phyloP scores from a whole-genome alignment of 352 stramenopile genomes.

The Phytophthora tentaculata region DNA sequence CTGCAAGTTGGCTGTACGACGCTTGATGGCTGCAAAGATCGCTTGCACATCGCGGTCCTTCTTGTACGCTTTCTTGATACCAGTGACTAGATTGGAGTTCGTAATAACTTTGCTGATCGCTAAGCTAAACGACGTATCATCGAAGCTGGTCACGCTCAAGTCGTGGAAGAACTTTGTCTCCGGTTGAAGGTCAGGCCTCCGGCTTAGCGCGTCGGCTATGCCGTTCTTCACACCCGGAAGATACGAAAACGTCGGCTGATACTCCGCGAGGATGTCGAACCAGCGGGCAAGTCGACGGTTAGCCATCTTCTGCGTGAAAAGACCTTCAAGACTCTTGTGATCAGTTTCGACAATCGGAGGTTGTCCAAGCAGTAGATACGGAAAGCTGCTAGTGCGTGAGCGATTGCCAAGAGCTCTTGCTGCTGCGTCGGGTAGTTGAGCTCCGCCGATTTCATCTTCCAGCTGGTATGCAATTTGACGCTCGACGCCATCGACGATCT shows the following conservation, averaged over 20 bases:
- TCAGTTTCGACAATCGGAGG: conserved; percentile 12
- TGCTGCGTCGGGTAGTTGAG: conserved; percentile 19
- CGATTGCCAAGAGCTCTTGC: conserved; percentile 12
- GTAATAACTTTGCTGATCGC: not conserved
- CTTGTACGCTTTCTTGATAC: not conserved
- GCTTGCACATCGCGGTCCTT: not conserved
- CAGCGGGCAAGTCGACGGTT: conserved; percentile 9
- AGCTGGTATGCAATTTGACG: not conserved
- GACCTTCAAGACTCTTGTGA: conserved; percentile 17
- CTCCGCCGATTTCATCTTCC: conserved; percentile 28
- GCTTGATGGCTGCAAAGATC: not conserved
- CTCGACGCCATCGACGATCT: not conserved
- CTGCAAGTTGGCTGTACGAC: too few species aligned
- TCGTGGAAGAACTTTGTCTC: not conserved
- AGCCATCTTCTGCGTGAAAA: conserved; percentile 19
- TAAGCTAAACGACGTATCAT: not conserved
- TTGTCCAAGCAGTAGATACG: conserved; percentile 7
- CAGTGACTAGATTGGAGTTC: not conserved
- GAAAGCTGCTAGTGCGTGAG: not conserved
- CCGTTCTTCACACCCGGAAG: not conserved
- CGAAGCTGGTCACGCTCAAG: not conserved
- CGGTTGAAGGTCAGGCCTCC: not conserved
- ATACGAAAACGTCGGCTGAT: conserved; percentile 1
- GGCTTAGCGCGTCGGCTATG: not conserved
- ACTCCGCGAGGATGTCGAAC: conserved; percentile 16